A percentile compares a stretch with the other conserved stretches of the same genome.
phyloP scores from a whole-genome alignment of 441 rosid species.

The Mallotus japonicus region DNA sequence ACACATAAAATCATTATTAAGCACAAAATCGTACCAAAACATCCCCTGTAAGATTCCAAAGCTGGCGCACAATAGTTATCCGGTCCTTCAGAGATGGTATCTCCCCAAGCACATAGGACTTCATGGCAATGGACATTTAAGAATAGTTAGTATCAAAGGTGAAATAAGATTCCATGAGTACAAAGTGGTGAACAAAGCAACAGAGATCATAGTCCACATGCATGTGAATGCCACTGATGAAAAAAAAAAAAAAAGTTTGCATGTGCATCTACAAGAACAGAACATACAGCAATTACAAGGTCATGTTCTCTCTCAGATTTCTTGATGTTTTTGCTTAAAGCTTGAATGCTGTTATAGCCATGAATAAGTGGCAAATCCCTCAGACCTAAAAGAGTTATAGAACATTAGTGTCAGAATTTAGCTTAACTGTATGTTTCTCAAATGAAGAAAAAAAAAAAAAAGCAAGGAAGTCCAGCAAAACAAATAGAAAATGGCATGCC shows the following conservation, averaged over 20 bases:
- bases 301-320: conserved; percentile 74
- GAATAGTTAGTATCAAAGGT: conserved; percentile 26
- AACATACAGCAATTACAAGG: conserved; percentile 94
- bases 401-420: conserved; percentile 16
- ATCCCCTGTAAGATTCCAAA: conserved; percentile 93
- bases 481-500: neutral
- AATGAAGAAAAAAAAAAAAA: neutral
- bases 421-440: neutral
- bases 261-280: conserved; percentile 13
- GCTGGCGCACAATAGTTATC: conserved; percentile 81
- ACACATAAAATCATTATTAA: conserved; percentile 10
- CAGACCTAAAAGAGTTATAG: conserved; percentile 42
- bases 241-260: conserved; percentile 3
- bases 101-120: conserved; percentile 98
- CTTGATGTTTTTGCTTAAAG: conserved; percentile 50
- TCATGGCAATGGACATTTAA: conserved; percentile 21
- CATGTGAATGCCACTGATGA: neutral
- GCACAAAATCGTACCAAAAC: conserved; percentile 58
- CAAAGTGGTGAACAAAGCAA: neutral
- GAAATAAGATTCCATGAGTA: neutral
- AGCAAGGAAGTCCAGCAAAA: neutral
- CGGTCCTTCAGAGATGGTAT: conserved; percentile 87
- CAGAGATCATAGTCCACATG: neutral
- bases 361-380: conserved; percentile 82
- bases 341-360: conserved; percentile 68